phyloP scores from a whole-genome alignment of 441 rosid genomes.

The Euphorbia celastroides region DNA sequence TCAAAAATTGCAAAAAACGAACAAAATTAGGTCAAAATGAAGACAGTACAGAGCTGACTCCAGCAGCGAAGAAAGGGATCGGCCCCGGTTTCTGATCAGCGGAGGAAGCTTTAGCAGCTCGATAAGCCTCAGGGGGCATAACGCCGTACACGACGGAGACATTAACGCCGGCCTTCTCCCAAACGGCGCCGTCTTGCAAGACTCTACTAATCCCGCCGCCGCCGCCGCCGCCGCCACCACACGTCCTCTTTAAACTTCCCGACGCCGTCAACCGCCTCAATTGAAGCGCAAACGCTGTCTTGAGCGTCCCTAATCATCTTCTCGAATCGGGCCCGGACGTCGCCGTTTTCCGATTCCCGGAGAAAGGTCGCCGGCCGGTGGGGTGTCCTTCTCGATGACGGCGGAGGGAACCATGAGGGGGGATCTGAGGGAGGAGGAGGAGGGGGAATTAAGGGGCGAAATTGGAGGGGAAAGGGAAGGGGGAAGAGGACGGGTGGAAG shows the following conservation, averaged over 20 bases:
- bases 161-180: slow-evolving; percentile 96
- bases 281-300: slow-evolving; percentile 64
- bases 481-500: background rate
- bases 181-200: slow-evolving; percentile 84
- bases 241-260: slow-evolving; percentile 89
- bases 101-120: slow-evolving; percentile 80
- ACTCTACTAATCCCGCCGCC: slow-evolving; percentile 96
- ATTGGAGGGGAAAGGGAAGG: slow-evolving; percentile 11
- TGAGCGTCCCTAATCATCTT: slow-evolving; percentile 77
- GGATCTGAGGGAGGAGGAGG: slow-evolving; percentile 5
- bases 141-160: slow-evolving; percentile 92
- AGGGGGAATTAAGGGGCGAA: slow-evolving; percentile 1
- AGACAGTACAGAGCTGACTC: slow-evolving; percentile 74
- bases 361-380: slow-evolving; percentile 77
- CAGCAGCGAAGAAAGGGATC: slow-evolving; percentile 88
- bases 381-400: slow-evolving; percentile 73
- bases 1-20: background rate
- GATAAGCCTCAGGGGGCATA: slow-evolving; percentile 97
- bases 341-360: slow-evolving; percentile 47
- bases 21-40: background rate
- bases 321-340: slow-evolving; percentile 77
- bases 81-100: slow-evolving; percentile 81
- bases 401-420: slow-evolving; percentile 35
- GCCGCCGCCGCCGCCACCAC: slow-evolving; percentile 97
- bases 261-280: slow-evolving; percentile 54